Base-by-base conservation (phyloP, 2,329 filamentous ascomycete species). In the Orbilia brochopaga region DNA sequence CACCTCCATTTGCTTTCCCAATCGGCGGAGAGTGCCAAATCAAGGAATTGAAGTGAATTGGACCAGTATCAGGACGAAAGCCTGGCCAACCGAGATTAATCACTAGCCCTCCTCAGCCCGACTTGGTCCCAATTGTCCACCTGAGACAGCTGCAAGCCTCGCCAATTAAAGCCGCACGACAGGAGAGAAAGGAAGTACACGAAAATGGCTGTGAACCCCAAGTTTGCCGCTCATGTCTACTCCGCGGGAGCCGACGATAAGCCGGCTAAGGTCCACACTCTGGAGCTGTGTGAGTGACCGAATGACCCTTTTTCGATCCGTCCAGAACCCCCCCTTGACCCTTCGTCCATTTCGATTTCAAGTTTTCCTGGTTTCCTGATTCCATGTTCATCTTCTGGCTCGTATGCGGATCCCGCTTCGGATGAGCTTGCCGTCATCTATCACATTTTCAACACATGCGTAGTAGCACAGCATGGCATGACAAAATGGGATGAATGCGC, bases 281-380 rank as follows among this genome's bases (percentile, higher is more conserved):
- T 85, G 27, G 83, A 85, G 76, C 77, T 85, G 19, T 85, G 82
- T 83, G 79, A 63, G 79, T 74, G 53, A 59, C 11, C 52, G 8
- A 13, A 17, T 17, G 19, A 35, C 44, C 51, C 21, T 24, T 17
- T 52, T 27, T 21, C 15, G 44, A 59, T 24, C 24, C 46, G 37
- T 37, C 35, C 40, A 42, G 19, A 56, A 44, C 40, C 52, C 32
- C 17, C n/a, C 55, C 32, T 57, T 35, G 15, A 8, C n/a, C 15
- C 32, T n/a, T 19, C 13, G 11, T 48, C 30, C 7, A n/a, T n/a
- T n/a, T n/a, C n/a, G n/a, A n/a, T n/a, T 24, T n/a, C 17, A 52
- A 30, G 32, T 57, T 53, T 54, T 53, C 59, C 54, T 21, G 2
- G n/a, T 19, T 19, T 19, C 37, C 4, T 42, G 37, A 13, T 42